Evolutionary conservation across 1,284 basidiomycete genomes (phyloP).

Genomic region (Irpex lacteus): DNA sequence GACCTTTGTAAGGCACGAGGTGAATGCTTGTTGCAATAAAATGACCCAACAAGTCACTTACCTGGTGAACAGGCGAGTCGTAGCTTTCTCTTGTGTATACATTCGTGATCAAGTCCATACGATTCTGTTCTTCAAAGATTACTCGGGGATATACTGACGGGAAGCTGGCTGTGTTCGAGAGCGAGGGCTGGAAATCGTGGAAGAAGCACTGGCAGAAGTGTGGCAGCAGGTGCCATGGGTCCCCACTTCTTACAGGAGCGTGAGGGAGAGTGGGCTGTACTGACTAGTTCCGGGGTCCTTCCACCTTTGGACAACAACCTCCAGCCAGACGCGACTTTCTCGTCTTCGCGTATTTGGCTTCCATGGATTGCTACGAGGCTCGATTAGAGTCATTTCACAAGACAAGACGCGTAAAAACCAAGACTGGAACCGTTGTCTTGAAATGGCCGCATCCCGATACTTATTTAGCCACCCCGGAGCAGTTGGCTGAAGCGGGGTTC

Average conservation of each 20-base stretch:
- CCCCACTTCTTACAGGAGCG: background rate
- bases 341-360: background rate
- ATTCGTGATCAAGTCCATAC: too few species aligned
- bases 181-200: too few species aligned
- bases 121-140: too few species aligned
- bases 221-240: background rate
- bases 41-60: too few species aligned
- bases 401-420: slow-evolving; percentile 42
- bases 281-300: background rate
- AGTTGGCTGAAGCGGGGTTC: slow-evolving; percentile 81
- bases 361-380: slow-evolving; percentile 54
- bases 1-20: too few species aligned
- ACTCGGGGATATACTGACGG: too few species aligned
- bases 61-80: too few species aligned
- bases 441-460: slow-evolving; percentile 68
- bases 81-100: too few species aligned
- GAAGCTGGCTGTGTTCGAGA: too few species aligned
- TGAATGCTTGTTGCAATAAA: too few species aligned
- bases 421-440: slow-evolving; percentile 34
- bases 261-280: background rate
- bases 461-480: slow-evolving; percentile 63
- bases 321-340: background rate
- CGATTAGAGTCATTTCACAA: slow-evolving; percentile 61
- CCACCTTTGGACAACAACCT: background rate
- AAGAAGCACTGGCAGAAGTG: background rate